Base-by-base conservation (phyloP, 129 eudicot species). In the Kitagawia praeruptora region DNA sequence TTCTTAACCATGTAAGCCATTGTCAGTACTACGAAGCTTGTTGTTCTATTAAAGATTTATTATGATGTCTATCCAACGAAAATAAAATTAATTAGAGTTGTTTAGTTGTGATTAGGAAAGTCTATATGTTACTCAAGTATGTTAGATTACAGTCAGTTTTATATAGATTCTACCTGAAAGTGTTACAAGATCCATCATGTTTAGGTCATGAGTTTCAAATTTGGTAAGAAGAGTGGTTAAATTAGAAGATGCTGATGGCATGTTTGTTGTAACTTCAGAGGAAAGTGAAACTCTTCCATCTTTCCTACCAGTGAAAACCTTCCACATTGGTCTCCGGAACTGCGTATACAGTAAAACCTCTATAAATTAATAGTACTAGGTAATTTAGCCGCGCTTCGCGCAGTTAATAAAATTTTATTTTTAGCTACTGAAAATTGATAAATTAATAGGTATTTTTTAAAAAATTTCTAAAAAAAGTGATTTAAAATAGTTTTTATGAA, bases 271-370 rank as follows among this genome's bases (percentile, higher is more conserved):
- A 41, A 5, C 53, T 73, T 73, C 77, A 73, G 77, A 73, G 9
- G 53, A 41, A 4, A 73, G 8, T 25, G 77, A 73, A 73, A 44
- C 38, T 73, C 77, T 48, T 45, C 58, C 64, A 67, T 41, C 92
- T 46, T 74, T 74, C 40, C 77, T 74, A 0, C 77, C 77, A 14
- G 86, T 85, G 5, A 78, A 80, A 67, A 87, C 85, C 2, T 84
- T 80, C 91, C 91, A 89, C 85, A 77, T 76, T 3, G 84, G 86
- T 75, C 38, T 83, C 61, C 23, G 78, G 78, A 81, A 88, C 91
- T 83, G 73, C 85, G 64, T 3, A 25, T 9, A n/a, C n/a, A n/a
- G n/a, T n/a, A n/a, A n/a, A n/a, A n/a, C n/a, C n/a, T n/a, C n/a
- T n/a, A n/a, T n/a, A n/a, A n/a, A n/a, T n/a, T n/a, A n/a, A n/a